Conservation (phyloP, 257 asterid genomes). For the Paulownia fortunei region DNA sequence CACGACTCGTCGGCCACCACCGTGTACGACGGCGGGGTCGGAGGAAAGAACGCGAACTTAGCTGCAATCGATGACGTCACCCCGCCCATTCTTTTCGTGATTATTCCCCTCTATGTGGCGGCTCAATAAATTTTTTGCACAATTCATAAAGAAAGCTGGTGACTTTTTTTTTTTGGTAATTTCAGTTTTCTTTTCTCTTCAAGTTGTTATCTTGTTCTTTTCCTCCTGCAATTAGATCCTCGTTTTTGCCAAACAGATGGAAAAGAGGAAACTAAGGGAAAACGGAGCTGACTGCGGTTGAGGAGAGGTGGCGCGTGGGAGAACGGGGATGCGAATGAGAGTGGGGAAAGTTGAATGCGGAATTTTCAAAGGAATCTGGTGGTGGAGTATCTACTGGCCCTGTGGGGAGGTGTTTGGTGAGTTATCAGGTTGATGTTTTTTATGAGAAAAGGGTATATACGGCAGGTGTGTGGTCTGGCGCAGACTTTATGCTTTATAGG, state of each 20-base stretch:
- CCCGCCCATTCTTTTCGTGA: constrained; percentile 56
- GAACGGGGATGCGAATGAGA: constrained; percentile 4
- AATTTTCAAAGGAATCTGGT: constrained; percentile 23
- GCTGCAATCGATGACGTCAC: constrained; percentile 80
- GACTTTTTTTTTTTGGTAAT: constrained; percentile 1
- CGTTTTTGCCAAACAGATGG: not conserved
- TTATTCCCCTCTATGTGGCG: constrained; percentile 20
- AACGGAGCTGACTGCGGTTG: not conserved
- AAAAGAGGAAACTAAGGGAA: not conserved
- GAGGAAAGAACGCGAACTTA: constrained; percentile 81
- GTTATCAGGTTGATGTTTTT: not conserved
- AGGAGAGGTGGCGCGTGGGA: constrained; percentile 50
- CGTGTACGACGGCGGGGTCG: constrained; percentile 73
- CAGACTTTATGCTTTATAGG: not conserved
- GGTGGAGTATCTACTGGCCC: not conserved
- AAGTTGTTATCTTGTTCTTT: too few relatives aligned
- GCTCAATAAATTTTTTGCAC: not conserved
- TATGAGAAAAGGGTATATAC: not conserved
- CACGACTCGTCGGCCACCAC: constrained; percentile 50
- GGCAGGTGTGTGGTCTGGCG: not conserved
- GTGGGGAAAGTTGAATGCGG: not conserved
- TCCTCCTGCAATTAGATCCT: not conserved
- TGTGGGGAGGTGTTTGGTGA: not conserved
- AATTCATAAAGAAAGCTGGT: constrained; percentile 40
- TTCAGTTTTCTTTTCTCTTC: not conserved